Percentiles rank a stretch among this genome's conserved stretches.
phyloP scores from a whole-genome alignment of 202 grass and related monocot species.

The Carex arenaria region DNA sequence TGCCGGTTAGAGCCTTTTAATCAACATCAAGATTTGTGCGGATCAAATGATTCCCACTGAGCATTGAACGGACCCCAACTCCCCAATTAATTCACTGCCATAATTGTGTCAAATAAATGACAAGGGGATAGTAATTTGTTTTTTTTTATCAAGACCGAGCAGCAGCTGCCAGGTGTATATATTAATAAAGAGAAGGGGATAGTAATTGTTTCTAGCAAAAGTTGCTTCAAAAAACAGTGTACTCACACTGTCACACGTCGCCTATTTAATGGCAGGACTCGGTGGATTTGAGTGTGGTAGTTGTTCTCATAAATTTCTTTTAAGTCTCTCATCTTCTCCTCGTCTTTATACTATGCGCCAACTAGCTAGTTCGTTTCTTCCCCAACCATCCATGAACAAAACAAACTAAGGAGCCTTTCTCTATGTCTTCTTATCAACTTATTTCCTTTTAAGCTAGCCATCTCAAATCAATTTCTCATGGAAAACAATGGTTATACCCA shows the following conservation, averaged over 20 bases:
- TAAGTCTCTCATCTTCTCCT: background rate
- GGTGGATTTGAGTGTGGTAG: background rate
- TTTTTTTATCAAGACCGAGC: too few relatives aligned
- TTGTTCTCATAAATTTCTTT: background rate
- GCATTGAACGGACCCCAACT: too few relatives aligned
- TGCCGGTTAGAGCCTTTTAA: too few relatives aligned
- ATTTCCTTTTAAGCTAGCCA: background rate
- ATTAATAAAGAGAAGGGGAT: too few relatives aligned
- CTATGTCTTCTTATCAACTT: background rate
- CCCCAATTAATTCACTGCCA: background rate
- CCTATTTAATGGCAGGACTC: background rate
- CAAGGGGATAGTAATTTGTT: too few relatives aligned
- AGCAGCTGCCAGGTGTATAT: too few relatives aligned
- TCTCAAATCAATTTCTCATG: background rate
- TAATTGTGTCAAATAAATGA: background rate
- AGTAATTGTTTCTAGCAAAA: background rate
- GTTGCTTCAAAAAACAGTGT: background rate
- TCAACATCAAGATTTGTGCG: too few relatives aligned
- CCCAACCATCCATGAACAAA: background rate
- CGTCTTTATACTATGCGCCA: background rate
- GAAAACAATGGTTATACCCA: conserved; percentile 39
- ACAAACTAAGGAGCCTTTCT: background rate
- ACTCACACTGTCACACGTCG: too few relatives aligned
- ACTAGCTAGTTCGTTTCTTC: background rate
- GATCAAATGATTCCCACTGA: too few relatives aligned